phyloP scores from a whole-genome alignment of 164 flowering plant genomes.

The Chimonanthus salicifolius region DNA sequence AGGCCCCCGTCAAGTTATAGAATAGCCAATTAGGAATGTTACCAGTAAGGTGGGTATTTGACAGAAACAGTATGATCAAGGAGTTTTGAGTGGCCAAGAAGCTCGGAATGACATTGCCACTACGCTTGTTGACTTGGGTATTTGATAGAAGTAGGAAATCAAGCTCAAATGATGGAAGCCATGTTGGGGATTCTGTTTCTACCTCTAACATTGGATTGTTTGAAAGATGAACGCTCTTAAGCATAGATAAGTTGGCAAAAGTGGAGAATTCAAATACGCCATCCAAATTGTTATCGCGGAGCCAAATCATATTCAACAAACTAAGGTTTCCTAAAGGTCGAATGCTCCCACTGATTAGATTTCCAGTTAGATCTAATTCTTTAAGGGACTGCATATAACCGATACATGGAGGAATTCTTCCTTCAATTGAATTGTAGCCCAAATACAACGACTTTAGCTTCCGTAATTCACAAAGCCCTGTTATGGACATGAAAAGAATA shows the following conservation, averaged over 20 bases:
- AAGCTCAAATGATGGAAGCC: constrained; percentile 2
- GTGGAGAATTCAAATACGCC: neutral
- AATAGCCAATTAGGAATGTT: constrained; percentile 1
- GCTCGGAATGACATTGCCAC: neutral
- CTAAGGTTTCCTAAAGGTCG: neutral
- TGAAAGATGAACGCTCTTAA: neutral
- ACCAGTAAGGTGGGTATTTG: neutral
- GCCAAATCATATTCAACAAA: neutral
- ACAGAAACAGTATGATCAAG: too few species aligned
- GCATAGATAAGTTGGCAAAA: constrained; percentile 4
- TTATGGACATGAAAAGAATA: neutral
- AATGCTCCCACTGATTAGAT: too few species aligned
- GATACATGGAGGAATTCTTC: neutral
- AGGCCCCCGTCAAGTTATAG: neutral
- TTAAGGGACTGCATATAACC: too few species aligned
- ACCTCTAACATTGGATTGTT: neutral
- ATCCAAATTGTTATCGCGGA: neutral
- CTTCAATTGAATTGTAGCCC: neutral
- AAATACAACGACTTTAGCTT: neutral
- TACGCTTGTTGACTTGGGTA: neutral
- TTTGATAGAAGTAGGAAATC: neutral
- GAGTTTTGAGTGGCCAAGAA: neutral
- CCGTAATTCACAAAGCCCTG: neutral
- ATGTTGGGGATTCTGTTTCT: neutral
- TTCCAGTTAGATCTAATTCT: too few species aligned